Percentiles rank a stretch among this genome's conserved stretches.
Conservation (phyloP, 202 grass and related monocot genomes). For the Carex sylvatica region DNA sequence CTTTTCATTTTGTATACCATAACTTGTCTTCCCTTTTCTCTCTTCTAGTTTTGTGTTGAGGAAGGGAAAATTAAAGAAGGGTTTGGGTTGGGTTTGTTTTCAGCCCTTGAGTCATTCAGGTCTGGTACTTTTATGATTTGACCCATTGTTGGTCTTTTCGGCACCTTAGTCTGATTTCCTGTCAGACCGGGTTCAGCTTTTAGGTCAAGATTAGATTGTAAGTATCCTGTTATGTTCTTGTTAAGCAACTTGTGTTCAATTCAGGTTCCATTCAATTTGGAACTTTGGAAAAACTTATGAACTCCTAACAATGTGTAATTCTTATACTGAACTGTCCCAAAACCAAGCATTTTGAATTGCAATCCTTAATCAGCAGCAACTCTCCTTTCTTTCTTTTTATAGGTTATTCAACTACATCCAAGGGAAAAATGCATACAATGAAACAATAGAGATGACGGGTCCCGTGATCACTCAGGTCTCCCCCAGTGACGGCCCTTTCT, state of each 20-base stretch:
- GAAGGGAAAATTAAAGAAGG: neutral
- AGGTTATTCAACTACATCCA: constrained; percentile 91
- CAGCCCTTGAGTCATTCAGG: neutral
- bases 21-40: neutral
- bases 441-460: constrained; percentile 84
- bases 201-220: neutral
- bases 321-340: neutral
- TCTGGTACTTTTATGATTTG: neutral
- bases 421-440: constrained; percentile 59
- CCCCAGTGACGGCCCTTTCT: constrained; percentile 75
- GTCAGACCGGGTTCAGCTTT: neutral
- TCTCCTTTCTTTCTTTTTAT: neutral
- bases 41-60: neutral
- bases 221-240: neutral
- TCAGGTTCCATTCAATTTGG: neutral
- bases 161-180: neutral
- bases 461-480: constrained; percentile 71
- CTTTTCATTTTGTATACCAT: neutral
- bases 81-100: neutral
- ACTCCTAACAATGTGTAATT: neutral
- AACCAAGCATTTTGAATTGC: neutral
- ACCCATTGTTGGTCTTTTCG: neutral
- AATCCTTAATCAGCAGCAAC: neutral
- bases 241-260: neutral
- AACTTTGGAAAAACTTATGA: too few relatives aligned